phyloP scores from a whole-genome alignment of 176 grass and related monocot species.

The Avena insularis region DNA sequence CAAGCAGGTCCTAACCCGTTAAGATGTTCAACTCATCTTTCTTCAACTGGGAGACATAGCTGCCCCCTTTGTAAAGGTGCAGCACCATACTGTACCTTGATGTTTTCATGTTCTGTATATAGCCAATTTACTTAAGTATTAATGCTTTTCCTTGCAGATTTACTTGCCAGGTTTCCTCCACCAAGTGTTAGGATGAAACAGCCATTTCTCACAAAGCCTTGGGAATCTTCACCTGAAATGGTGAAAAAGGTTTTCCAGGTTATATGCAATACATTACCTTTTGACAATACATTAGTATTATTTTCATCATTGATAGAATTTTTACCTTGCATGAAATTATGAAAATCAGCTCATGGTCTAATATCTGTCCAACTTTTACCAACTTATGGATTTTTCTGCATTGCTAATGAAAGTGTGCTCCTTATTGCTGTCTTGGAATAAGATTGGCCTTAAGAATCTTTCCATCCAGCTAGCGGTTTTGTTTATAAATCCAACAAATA shows the following conservation, averaged over 20 bases:
- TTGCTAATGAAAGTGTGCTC: neutral
- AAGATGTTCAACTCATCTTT: constrained; percentile 87
- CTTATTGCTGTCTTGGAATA: constrained; percentile 8
- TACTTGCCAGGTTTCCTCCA: constrained; percentile 97
- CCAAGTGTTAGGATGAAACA: constrained; percentile 90
- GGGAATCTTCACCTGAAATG: constrained; percentile 88
- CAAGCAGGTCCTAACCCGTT: constrained; percentile 93
- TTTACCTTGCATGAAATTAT: constrained; percentile 17
- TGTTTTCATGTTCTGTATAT: constrained; percentile 26
- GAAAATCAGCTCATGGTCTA: neutral
- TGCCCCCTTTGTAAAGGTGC: constrained; percentile 98
- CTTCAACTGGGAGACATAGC: constrained; percentile 82
- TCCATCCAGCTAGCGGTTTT: neutral
- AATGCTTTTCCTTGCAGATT: constrained; percentile 59
- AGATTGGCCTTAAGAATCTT: constrained; percentile 7
- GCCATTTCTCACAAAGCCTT: constrained; percentile 78
- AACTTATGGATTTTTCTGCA: neutral
- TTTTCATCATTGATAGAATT: constrained; percentile 19
- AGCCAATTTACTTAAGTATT: constrained; percentile 27
- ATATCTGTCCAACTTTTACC: constrained; percentile 25
- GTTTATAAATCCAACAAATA: neutral
- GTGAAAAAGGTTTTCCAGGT: constrained; percentile 99
- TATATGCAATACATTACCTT: constrained; percentile 26
- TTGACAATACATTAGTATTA: neutral
- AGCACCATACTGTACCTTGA: neutral